phyloP scores from a whole-genome alignment of 2,329 filamentous ascomycete genomes.

The Mycosphaerella sp. region DNA sequence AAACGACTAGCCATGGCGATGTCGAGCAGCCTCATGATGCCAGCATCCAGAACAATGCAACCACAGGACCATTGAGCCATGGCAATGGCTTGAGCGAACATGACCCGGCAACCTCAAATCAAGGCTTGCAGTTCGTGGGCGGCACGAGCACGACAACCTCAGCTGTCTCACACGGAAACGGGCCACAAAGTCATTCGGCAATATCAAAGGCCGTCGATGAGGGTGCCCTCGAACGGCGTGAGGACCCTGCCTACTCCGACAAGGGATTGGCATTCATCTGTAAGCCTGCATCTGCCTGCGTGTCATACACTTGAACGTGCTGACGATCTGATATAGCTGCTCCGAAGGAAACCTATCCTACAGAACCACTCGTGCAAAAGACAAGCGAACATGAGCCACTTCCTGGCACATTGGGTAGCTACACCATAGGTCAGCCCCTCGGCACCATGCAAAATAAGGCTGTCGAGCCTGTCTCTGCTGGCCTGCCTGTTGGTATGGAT shows the following conservation, averaged over 20 bases:
- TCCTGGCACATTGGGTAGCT: neutral
- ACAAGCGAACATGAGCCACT: conserved; percentile 1
- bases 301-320: neutral
- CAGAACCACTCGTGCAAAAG: neutral
- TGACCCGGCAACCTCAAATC: neutral
- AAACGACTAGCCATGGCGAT: conserved; percentile 3
- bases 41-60: neutral
- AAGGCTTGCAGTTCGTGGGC: conserved; percentile 6
- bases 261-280: conserved; percentile 4
- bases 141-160: neutral
- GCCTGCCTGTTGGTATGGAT: neutral
- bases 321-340: neutral
- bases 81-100: neutral
- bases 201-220: conserved; percentile 1
- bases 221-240: neutral
- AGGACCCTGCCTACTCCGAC: conserved; percentile 5
- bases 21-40: conserved; percentile 4
- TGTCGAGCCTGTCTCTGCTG: neutral
- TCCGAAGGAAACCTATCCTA: neutral
- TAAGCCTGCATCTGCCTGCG: neutral
- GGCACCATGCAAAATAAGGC: neutral
- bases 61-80: neutral
- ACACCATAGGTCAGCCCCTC: conserved; percentile 2
- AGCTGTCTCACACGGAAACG: neutral
- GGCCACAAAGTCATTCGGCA: neutral